Evolutionary conservation across 2,329 filamentous ascomycete genomes (phyloP), one percentile per base, ranked within the genome.

Genomic region (Claviceps pusilla): DNA sequence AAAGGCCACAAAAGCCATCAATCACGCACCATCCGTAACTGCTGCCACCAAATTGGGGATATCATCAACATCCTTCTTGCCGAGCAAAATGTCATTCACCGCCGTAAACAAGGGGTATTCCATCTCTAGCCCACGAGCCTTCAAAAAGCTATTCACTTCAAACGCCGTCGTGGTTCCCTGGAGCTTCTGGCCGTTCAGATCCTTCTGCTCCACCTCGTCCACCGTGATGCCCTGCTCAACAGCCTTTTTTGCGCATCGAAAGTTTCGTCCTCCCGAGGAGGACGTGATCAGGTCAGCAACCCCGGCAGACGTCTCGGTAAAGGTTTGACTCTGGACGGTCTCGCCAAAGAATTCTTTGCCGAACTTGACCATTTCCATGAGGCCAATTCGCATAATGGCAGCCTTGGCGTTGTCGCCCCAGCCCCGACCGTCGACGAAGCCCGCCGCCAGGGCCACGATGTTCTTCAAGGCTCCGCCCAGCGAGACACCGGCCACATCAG

Each of bases 341-440:
- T 90, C 79, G 19, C 82, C 81, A 67, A 97, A 98, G 75, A 97
- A 98, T 62, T 86, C 82, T 69, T 90, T 89, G 59, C 91, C 91
- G 62, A 98, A 98, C 66, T 87, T 86, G 64, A 97, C 89, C 85
- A 96, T 95, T 72, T 98, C 93, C 62, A 96, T 78, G 48, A 98
- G 80, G 7, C 93, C 93, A 24, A 97, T 86, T 46, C 93, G 87
- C 89, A 98, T 97, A 57, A 98, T 84, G 48, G 93, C 93, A n/a
- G 93, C 89, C 74, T 98, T 97, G 60, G 91, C 91, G 62, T 97
- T 98, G 74, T 97, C 90, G 64, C 93, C 93, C 91, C 93, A 98
- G 60, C 91, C 91, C 57, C 91, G 81, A 41, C 93, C 93, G 60
- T 95, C 89, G 48, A 97, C 89, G 69, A 95, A 98, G 55, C 93